Conservation (phyloP, 768 basidiomycete genomes). For the Termitomyces sp. region DNA sequence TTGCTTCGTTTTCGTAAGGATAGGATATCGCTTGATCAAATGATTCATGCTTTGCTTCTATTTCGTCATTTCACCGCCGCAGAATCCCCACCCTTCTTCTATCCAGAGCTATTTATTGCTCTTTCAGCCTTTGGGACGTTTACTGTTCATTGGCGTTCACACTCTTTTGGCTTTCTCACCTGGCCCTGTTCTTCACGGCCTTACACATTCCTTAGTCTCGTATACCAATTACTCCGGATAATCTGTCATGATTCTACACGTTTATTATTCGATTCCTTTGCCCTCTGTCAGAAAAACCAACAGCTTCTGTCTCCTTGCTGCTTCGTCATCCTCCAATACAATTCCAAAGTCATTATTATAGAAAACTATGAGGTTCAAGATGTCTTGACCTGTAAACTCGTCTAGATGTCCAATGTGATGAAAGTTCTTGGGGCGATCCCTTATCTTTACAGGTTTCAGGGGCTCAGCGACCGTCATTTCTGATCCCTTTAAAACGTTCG, state of each 20-base stretch:
- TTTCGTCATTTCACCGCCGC: not conserved
- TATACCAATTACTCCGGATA: not conserved
- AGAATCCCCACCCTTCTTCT: too few species aligned
- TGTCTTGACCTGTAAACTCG: constrained; percentile 3
- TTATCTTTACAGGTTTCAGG: not conserved
- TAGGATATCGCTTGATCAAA: not conserved
- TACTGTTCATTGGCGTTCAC: not conserved
- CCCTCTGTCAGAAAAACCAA: not conserved
- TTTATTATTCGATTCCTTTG: not conserved
- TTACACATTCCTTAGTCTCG: not conserved
- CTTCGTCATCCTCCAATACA: not conserved
- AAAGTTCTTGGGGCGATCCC: constrained; percentile 2
- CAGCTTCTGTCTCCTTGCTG: not conserved
- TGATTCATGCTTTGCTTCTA: not conserved
- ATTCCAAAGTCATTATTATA: constrained; percentile 7
- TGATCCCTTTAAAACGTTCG: not conserved
- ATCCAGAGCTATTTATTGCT: not conserved
- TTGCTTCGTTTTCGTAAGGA: not conserved
- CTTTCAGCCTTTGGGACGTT: not conserved
- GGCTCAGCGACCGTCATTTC: not conserved
- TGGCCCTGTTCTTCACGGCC: not conserved
- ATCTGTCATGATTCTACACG: not conserved
- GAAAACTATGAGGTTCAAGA: constrained; percentile 4
- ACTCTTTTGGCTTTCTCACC: not conserved
- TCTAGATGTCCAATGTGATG: not conserved